phyloP scores from a whole-genome alignment of 1,139 yeast genomes.

The Pichia sp. region DNA sequence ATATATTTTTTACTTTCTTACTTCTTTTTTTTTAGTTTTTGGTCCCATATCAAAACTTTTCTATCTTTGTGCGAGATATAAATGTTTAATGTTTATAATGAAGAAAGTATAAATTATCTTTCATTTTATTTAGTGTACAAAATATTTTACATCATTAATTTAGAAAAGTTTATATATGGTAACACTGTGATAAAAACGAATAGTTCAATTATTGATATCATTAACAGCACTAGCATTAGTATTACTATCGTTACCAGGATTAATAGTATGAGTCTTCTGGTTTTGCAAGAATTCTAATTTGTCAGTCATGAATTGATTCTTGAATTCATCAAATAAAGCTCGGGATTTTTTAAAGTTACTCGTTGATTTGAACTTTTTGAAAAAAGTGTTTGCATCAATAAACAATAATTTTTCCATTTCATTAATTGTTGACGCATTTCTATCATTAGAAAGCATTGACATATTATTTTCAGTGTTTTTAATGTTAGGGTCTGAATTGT shows the following conservation, averaged over 20 bases:
- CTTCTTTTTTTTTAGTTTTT: neutral
- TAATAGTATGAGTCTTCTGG: neutral
- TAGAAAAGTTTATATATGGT: neutral
- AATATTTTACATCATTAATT: neutral
- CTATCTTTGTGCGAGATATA: neutral
- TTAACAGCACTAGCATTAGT: neutral
- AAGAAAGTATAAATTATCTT: neutral
- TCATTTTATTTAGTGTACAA: neutral
- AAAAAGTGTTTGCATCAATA: constrained; percentile 44
- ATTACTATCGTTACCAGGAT: neutral
- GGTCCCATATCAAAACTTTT: constrained; percentile 2
- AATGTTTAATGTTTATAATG: neutral
- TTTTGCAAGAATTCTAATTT: constrained; percentile 19
- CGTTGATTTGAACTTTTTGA: constrained; percentile 37
- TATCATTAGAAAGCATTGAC: neutral
- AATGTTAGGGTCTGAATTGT: neutral
- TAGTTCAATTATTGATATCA: neutral
- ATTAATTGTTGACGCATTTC: constrained; percentile 30
- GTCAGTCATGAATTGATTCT: constrained; percentile 45
- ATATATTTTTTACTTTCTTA: neutral
- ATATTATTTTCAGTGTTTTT: neutral
- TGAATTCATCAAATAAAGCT: constrained; percentile 45
- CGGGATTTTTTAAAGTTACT: constrained; percentile 40
- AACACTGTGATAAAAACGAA: neutral
- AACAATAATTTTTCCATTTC: constrained; percentile 46